Evolutionary conservation across 257 asterid genomes (phyloP), one percentile per base, ranked within the genome.

Genomic region (Forsythia viridissima): DNA sequence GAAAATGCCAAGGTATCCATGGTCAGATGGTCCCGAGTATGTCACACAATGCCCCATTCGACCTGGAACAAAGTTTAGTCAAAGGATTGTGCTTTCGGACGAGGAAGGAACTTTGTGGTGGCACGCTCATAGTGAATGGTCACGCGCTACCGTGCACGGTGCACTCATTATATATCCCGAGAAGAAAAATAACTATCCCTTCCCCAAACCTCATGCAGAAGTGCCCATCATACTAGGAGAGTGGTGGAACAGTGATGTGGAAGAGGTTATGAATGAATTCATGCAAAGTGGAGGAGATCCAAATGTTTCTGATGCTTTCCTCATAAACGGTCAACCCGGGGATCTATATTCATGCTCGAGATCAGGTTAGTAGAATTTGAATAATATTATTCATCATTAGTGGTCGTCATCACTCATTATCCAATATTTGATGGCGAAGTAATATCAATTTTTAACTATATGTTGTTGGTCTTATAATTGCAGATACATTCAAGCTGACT

Each of bases 31-130:
- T 1, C 92, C 94, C 0, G 93, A 82, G 77, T 91, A 71, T 4
- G 79, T 91, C 2, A 91, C 97, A 0, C 97, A 88, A 5, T 90
- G 97, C 66, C 97, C 97, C 0, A 76, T 92, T 34, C 74, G 61
- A 3, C 93, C 94, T 0, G 94, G 93, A 8, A 55, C 79, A 0
- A 85, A 10, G 10, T 92, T 90, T 11, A 82, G 74, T 6, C 93
- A 92, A 37, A 82, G 74, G 39, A 46, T 91, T 0, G 83, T 86
- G 6, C 75, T 89, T 2, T 86, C 91, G 0, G 88, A 88, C 6
- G 94, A 91, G 81, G 91, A 83, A 70, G 97, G 97, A 3, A 91
- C 97, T 2, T 36, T 90, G 37, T 91, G 94, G 94, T 91, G 96
- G 96, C 96, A 91, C 72, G 96, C 94, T 37, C 94, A 91, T 21